A percentile compares a stretch with the other conserved stretches of the same genome.
Conservation (phyloP, 345 rosid genomes). For the Boechera divaricarpa region DNA sequence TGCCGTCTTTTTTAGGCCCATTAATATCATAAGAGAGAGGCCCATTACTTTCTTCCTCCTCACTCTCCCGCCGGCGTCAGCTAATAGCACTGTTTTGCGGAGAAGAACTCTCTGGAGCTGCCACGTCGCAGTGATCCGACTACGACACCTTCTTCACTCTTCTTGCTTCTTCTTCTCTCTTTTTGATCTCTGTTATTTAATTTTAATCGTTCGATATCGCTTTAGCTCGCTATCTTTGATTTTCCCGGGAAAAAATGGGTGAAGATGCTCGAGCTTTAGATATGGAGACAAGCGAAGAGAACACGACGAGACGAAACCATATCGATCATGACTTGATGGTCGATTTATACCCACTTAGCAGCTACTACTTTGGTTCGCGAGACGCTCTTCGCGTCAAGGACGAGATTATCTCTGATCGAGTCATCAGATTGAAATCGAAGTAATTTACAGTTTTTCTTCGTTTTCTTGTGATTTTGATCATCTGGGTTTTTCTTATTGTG, state of each 20-base stretch:
- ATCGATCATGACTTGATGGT: slow-evolving; percentile 39
- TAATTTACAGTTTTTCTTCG: slow-evolving; percentile 29
- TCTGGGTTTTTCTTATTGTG: background rate
- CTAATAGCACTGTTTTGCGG: slow-evolving; percentile 29
- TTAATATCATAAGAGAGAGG: background rate
- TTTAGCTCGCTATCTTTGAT: slow-evolving; percentile 7
- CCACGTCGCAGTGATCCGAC: slow-evolving; percentile 35
- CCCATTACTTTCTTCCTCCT: slow-evolving; percentile 29
- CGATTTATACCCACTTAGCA: slow-evolving; percentile 68
- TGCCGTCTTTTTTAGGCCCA: slow-evolving; percentile 32
- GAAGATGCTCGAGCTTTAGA: slow-evolving; percentile 42
- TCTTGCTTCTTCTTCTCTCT: background rate
- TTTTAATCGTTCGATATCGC: background rate
- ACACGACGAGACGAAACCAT: slow-evolving; percentile 22
- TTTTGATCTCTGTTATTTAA: background rate
- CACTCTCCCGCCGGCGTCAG: slow-evolving; percentile 42
- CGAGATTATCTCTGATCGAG: slow-evolving; percentile 60
- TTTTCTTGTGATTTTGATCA: background rate
- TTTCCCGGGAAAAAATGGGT: slow-evolving; percentile 34
- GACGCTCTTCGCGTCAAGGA: slow-evolving; percentile 62
- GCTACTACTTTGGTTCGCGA: slow-evolving; percentile 85
- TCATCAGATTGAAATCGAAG: slow-evolving; percentile 71
- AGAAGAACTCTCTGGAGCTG: slow-evolving; percentile 29
- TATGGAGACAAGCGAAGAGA: slow-evolving; percentile 24
- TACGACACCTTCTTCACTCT: slow-evolving; percentile 23